Conservation (phyloP, 1,139 yeast species). For the Candida tetrigidarum region DNA sequence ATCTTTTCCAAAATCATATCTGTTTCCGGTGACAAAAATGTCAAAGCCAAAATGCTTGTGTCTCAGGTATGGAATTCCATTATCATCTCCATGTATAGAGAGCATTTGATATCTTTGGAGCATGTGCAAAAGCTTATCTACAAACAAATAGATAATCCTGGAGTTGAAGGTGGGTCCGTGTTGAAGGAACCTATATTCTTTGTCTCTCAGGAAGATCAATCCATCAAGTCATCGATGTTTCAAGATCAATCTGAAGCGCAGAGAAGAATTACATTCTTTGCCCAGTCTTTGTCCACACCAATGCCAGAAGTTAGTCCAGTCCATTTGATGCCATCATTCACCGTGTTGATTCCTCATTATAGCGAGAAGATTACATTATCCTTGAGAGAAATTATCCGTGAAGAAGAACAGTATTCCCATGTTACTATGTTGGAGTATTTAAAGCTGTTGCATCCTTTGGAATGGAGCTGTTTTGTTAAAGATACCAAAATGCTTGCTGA, state of each 20-base stretch:
- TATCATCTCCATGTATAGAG: slow-evolving; percentile 59
- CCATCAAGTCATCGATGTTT: slow-evolving; percentile 37
- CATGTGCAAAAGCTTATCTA: slow-evolving; percentile 52
- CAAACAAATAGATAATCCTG: slow-evolving; percentile 34
- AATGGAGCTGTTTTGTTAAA: slow-evolving; percentile 55
- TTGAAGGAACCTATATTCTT: slow-evolving; percentile 53
- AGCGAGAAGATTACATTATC: slow-evolving; percentile 53
- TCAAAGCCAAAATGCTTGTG: slow-evolving; percentile 40
- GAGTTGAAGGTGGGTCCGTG: slow-evolving; percentile 26
- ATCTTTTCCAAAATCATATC: slow-evolving; percentile 49
- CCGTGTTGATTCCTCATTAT: slow-evolving; percentile 57
- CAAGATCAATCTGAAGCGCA: slow-evolving; percentile 49
- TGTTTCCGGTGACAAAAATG: slow-evolving; percentile 28
- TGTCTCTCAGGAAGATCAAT: slow-evolving; percentile 54
- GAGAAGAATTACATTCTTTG: slow-evolving; percentile 56
- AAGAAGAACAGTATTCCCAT: slow-evolving; percentile 52
- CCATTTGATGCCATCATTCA: slow-evolving; percentile 51
- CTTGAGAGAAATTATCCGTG: slow-evolving; percentile 48
- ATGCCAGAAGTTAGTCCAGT: slow-evolving; percentile 51
- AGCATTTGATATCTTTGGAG: slow-evolving; percentile 54
- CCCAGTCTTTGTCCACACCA: slow-evolving; percentile 57
- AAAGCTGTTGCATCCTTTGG: slow-evolving; percentile 53
- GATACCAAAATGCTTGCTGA: slow-evolving; percentile 54
- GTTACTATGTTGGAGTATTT: slow-evolving; percentile 55
- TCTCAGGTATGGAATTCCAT: slow-evolving; percentile 59